phyloP scores from a whole-genome alignment of 768 basidiomycete genomes.

The Auriscalpium microsporum region DNA sequence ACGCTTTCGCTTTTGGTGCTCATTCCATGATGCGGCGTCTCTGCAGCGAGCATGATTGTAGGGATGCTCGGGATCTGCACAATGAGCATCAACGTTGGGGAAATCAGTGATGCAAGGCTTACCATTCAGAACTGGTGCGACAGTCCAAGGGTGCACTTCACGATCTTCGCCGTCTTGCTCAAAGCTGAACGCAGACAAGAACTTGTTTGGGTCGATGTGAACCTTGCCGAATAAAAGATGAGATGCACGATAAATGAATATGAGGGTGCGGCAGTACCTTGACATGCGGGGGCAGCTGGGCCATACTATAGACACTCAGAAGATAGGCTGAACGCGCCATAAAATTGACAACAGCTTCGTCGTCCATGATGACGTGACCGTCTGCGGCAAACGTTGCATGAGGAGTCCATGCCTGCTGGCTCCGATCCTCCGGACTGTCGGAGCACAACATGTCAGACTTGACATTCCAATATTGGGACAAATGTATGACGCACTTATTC shows the following conservation, averaged over 20 bases:
- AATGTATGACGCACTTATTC: too few species aligned
- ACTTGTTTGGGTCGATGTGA: background rate
- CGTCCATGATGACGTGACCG: background rate
- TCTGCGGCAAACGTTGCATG: background rate
- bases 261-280: background rate
- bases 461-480: too few species aligned
- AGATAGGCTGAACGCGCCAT: background rate
- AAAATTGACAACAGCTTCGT: background rate
- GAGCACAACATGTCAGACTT: too few species aligned
- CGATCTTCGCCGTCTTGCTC: background rate
- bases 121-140: background rate
- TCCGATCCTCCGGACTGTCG: background rate
- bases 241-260: background rate
- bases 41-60: too few species aligned
- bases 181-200: background rate
- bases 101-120: background rate
- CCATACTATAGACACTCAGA: background rate
- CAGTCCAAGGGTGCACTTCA: background rate
- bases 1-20: too few species aligned
- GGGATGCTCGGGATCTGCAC: too few species aligned
- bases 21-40: too few species aligned
- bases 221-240: background rate
- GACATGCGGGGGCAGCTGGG: background rate
- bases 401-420: background rate
- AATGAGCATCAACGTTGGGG: too few species aligned